Base-by-base conservation (phyloP, 257 asterid genomes). In the Apocynum venetum region DNA sequence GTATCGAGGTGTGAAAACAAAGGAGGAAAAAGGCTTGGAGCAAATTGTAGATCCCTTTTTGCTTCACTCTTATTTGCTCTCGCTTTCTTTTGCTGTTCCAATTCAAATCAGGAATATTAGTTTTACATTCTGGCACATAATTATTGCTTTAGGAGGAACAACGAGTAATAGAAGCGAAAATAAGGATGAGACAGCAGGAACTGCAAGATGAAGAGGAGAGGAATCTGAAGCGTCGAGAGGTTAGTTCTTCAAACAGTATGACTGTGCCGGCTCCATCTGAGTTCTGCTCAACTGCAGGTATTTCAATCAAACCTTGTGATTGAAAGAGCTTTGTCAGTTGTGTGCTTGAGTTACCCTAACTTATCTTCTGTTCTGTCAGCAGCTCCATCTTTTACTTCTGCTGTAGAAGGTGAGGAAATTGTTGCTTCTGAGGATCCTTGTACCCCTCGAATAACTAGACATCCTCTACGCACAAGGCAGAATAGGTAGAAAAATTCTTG, bases 101-200 rank as follows among this genome's bases (percentile, higher is more conserved):
- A 36, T 17, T 70, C 19, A 19, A 57, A 72, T 51, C 36, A 6
- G n/a, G 19, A 46, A 51, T 41, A 15, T 17, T 12, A 73, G 79
- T 75, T 63, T 65, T 74, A 82, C 77, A 48, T 40, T 72, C 4
- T 76, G 59, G 74, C 73, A 71, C 49, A 7, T 46, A 47, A 73
- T 49, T 64, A 8, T 46, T 38, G 4, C 48, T 84, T 56, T 81
- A 96, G 99, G 99, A 96, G 88, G 99, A 96, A 80, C 97, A 96
- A 80, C 88, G 92, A 78, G 99, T 96, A 73, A 96, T 93, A 75
- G 99, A 96, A 86, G 99, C 99, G 80, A 93, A 96, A 89, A 91
- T 96, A 85, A 89, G 98, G 89, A 91, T 96, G 89, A 92, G 97
- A 84, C 93, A 92, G 79, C 94, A 96, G 86, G 97, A 96, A 82